A percentile compares a stretch with the other conserved stretches of the same genome.
Conservation (phyloP, 2,329 filamentous ascomycete species). For the Westerdykella ornata region DNA sequence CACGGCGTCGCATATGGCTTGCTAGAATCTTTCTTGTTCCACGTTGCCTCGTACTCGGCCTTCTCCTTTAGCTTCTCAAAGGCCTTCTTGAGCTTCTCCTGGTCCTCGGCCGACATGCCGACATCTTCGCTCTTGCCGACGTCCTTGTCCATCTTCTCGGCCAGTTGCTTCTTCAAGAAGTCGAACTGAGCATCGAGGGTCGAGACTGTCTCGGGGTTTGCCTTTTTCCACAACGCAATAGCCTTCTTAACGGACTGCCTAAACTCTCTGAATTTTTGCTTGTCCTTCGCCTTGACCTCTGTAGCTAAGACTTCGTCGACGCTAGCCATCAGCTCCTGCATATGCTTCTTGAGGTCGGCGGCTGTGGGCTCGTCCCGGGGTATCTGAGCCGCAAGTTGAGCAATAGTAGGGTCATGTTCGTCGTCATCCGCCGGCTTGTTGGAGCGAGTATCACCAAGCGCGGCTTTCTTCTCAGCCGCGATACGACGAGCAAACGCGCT, state of each 20-base stretch:
- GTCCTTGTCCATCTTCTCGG: conserved; percentile 3
- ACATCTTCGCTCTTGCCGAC: conserved; percentile 9
- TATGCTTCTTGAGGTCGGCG: conserved; percentile 28
- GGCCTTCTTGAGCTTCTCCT: conserved; percentile 49
- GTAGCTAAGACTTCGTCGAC: conserved; percentile 56
- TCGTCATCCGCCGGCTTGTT: conserved; percentile 7
- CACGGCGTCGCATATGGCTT: conserved; percentile 87
- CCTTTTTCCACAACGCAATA: conserved; percentile 48
- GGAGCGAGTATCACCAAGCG: conserved; percentile 22
- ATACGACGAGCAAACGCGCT: conserved; percentile 24
- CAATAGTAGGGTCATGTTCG: conserved; percentile 9
- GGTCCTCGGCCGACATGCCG: conserved; percentile 48
- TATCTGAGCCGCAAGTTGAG: conserved; percentile 2
- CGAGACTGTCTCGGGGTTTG: conserved; percentile 42
- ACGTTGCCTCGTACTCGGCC: conserved; percentile 63
- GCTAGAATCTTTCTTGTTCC: conserved; percentile 34
- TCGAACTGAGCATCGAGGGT: conserved; percentile 41
- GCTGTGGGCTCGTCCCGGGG: conserved; percentile 23
- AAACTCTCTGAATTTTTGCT: conserved; percentile 69
- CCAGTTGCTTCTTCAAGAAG: conserved; percentile 36
- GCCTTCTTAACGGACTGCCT: conserved; percentile 58
- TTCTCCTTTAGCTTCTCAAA: conserved; percentile 62
- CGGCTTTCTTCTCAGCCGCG: conserved; percentile 26
- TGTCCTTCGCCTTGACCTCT: conserved; percentile 61
- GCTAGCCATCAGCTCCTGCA: conserved; percentile 38